Percentiles rank a stretch among this genome's conserved stretches.
Conservation (phyloP, 495 filamentous ascomycete species). For the Diplogelasinospora grovesii region DNA sequence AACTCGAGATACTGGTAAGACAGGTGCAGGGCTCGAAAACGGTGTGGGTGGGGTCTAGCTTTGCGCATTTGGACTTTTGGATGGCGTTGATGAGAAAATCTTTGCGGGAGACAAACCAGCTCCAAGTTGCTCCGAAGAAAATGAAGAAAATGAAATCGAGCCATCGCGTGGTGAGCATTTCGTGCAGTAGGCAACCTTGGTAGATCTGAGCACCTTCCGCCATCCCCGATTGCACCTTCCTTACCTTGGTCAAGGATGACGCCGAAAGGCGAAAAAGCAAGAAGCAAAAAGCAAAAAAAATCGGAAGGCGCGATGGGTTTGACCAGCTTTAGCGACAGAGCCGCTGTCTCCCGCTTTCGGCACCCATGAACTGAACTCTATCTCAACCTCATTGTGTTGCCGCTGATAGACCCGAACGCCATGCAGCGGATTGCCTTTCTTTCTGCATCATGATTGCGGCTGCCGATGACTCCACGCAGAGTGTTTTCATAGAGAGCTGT, state of each 20-base stretch:
- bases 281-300: conserved; percentile 7
- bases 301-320: conserved; percentile 3
- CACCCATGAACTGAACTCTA: conserved; percentile 13
- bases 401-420: no score
- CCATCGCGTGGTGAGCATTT: no score
- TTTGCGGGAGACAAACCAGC: no score
- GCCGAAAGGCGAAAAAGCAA: background rate
- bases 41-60: background rate
- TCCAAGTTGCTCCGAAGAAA: no score
- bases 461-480: no score
- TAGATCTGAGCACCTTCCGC: no score
- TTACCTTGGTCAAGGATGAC: background rate
- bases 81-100: background rate
- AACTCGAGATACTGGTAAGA: conserved; percentile 5
- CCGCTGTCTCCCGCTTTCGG: conserved; percentile 13
- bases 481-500: no score
- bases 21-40: background rate
- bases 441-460: no score
- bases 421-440: no score
- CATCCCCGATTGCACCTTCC: background rate
- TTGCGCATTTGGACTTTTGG: background rate
- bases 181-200: background rate
- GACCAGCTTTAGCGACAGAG: background rate
- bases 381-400: conserved; percentile 13
- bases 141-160: no score